Evolutionary conservation across 306 rosid genomes (phyloP).

Genomic region (Inga leiocalycina): DNA sequence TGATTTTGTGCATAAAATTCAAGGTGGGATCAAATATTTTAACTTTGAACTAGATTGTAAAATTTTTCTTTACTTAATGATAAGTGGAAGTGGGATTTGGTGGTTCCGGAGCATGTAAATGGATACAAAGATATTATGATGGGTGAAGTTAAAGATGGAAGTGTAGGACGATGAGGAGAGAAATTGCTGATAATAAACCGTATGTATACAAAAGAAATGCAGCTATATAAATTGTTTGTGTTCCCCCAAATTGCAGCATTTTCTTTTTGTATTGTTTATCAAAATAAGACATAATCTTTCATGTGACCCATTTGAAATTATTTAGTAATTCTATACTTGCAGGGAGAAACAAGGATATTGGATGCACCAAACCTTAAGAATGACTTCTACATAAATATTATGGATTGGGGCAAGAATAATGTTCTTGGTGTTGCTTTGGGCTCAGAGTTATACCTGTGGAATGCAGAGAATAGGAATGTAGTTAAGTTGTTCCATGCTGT

Average conservation of each 20-base stretch:
- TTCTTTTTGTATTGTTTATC: neutral
- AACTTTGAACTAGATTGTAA: neutral
- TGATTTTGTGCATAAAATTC: neutral
- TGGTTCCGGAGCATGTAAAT: neutral
- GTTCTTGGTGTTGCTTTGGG: conserved; percentile 65
- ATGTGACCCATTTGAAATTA: conserved; percentile 10
- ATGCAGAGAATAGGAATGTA: conserved; percentile 46
- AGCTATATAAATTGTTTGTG: neutral
- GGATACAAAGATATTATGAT: neutral
- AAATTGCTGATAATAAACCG: neutral
- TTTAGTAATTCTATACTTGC: conserved; percentile 19
- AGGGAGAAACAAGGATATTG: conserved; percentile 63
- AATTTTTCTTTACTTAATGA: neutral
- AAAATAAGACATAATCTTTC: neutral
- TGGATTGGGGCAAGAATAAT: conserved; percentile 81
- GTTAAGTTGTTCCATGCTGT: conserved; percentile 41
- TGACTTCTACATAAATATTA: conserved; percentile 63
- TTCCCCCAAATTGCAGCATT: neutral
- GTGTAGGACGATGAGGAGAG: neutral
- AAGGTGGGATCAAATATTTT: neutral
- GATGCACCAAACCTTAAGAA: conserved; percentile 72
- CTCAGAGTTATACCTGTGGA: conserved; percentile 68
- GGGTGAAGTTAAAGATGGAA: neutral
- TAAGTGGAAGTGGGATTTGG: neutral
- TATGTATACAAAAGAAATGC: neutral